These are phyloP conservation scores for Apiotrichum gracile DNA, from an alignment of 1,284 basidiomycete genomes.

Conservation along the genomic window DNA sequence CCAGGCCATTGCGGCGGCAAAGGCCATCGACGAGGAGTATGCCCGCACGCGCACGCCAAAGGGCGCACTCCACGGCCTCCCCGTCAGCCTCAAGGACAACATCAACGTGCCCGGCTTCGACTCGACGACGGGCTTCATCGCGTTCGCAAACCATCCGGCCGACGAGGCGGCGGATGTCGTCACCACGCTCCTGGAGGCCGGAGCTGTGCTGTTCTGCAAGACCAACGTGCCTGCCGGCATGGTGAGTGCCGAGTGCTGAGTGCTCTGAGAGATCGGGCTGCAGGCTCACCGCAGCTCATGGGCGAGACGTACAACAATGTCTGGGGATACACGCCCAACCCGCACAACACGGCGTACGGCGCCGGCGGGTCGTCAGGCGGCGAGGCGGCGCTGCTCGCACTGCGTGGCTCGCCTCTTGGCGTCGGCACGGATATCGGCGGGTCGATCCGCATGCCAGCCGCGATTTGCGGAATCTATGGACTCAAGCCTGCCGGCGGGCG, in stretches of 20 bases:
- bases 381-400: slow-evolving; percentile 46
- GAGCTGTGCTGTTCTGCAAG: slow-evolving; percentile 26
- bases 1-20: slow-evolving; percentile 39
- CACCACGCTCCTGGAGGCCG: slow-evolving; percentile 13
- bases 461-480: slow-evolving; percentile 14
- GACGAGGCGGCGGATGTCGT: slow-evolving; percentile 14
- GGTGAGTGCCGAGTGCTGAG: neutral
- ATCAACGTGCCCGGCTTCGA: slow-evolving; percentile 34
- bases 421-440: slow-evolving; percentile 52
- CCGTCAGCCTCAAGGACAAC: slow-evolving; percentile 41
- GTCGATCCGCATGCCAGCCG: slow-evolving; percentile 49
- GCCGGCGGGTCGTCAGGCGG: slow-evolving; percentile 45
- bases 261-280: too few species aligned
- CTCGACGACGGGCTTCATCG: slow-evolving; percentile 16
- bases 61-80: slow-evolving; percentile 50
- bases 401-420: slow-evolving; percentile 39
- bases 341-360: slow-evolving; percentile 38
- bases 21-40: slow-evolving; percentile 44
- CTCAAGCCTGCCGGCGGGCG: slow-evolving; percentile 13
- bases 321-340: slow-evolving; percentile 38
- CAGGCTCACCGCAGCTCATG: slow-evolving; percentile 5
- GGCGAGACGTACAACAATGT: slow-evolving; percentile 32
- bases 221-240: slow-evolving; percentile 21
- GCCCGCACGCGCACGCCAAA: slow-evolving; percentile 36
- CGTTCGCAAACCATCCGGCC: slow-evolving; percentile 6